Conservation (phyloP, 2,329 filamentous ascomycete genomes). For the Colletotrichum sp. region DNA sequence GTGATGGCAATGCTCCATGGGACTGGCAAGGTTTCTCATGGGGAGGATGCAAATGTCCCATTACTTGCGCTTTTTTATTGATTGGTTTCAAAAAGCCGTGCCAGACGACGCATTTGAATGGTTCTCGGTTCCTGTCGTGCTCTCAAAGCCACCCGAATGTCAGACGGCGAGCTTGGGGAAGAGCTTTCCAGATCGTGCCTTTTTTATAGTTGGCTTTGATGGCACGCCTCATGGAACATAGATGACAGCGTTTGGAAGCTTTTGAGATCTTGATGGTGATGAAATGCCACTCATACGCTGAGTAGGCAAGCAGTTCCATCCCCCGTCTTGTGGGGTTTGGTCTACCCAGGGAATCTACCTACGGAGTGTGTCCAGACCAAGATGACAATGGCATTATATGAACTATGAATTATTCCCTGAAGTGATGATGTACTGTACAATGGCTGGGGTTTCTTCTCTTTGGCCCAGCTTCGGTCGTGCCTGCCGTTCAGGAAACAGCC, state of each 20-base stretch:
- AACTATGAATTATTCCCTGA: not conserved
- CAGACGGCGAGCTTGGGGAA: not conserved
- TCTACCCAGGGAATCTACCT: not conserved
- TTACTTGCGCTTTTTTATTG: not conserved
- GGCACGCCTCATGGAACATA: accelerated
- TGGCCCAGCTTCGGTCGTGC: not conserved
- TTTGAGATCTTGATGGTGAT: not conserved
- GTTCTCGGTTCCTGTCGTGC: not conserved
- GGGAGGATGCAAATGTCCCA: accelerated
- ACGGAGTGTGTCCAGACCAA: not conserved
- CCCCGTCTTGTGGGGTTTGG: not conserved
- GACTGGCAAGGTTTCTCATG: not conserved
- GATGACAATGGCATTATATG: not conserved
- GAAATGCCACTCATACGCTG: accelerated
- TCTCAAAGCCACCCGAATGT: accelerated
- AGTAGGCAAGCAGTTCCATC: not conserved
- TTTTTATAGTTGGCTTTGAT: not conserved
- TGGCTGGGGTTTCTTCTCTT: not conserved
- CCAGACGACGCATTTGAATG: not conserved
- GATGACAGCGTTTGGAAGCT: accelerated
- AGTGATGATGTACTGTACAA: not conserved
- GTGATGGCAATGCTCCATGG: accelerated
- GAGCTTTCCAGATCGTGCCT: not conserved
- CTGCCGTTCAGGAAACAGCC: not conserved
- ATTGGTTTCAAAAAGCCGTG: not conserved